Conservation (phyloP, 495 filamentous ascomycete species). For the Daldinia childiae region DNA sequence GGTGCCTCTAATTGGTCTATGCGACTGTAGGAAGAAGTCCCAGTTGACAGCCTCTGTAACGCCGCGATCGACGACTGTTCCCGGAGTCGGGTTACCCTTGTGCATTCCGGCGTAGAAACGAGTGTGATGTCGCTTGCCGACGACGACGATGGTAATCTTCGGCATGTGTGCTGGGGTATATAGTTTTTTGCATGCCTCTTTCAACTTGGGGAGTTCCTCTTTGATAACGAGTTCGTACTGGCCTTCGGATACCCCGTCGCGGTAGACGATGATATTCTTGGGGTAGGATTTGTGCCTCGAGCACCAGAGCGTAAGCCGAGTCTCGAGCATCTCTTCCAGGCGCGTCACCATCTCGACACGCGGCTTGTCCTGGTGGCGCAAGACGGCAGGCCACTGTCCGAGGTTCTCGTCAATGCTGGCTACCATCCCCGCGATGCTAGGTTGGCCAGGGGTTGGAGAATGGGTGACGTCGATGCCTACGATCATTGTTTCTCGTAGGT, state of each 20-base stretch:
- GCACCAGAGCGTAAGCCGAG: constrained; percentile 66
- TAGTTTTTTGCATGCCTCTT: constrained; percentile 61
- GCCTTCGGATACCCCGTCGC: constrained; percentile 83
- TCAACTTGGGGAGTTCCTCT: constrained; percentile 65
- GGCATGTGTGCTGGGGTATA: constrained; percentile 62
- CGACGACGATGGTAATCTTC: constrained; percentile 63
- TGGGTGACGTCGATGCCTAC: constrained; percentile 83
- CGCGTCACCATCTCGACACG: constrained; percentile 66
- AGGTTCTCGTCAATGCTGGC: constrained; percentile 65
- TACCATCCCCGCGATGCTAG: constrained; percentile 73
- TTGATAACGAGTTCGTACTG: constrained; percentile 68
- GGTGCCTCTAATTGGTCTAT: constrained; percentile 78
- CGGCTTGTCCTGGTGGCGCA: constrained; percentile 59
- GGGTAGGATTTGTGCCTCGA: constrained; percentile 59
- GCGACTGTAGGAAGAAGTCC: constrained; percentile 82
- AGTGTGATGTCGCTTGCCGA: constrained; percentile 81
- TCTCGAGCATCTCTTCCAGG: constrained; percentile 66
- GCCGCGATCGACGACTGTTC: constrained; percentile 79
- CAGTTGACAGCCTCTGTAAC: constrained; percentile 69
- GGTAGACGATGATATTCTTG: constrained; percentile 76
- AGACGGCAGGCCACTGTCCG: constrained; percentile 68
- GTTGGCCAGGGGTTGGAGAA: constrained; percentile 62
- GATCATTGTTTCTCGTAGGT: constrained; percentile 69
- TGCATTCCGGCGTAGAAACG: constrained; percentile 72
- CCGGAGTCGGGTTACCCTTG: constrained; percentile 65